Evolutionary conservation across 2,329 filamentous ascomycete genomes (phyloP).

Genomic region (Cryphonectria parasitica): DNA sequence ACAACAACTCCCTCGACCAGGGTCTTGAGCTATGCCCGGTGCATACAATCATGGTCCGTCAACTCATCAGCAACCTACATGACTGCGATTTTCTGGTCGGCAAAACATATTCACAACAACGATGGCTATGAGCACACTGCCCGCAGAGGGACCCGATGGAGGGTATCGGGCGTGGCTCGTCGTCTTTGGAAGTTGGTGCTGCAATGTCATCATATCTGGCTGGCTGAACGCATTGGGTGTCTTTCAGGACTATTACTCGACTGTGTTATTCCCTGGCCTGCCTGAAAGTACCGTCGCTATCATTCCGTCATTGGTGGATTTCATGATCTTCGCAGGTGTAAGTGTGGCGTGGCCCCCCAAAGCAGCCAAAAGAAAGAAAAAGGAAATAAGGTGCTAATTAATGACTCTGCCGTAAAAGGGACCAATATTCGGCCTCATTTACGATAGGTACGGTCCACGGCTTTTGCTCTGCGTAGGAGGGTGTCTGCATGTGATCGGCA

Average conservation of each 20-base stretch:
- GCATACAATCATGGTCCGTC: not conserved
- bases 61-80: not conserved
- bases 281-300: constrained; percentile 52
- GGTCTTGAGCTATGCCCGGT: not conserved
- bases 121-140: not conserved
- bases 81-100: not conserved
- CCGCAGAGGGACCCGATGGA: constrained; percentile 29
- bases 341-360: not conserved
- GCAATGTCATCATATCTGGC: constrained; percentile 32
- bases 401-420: constrained; percentile 37
- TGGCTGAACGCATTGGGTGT: constrained; percentile 40
- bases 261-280: constrained; percentile 44
- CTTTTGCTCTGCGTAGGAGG: constrained; percentile 51
- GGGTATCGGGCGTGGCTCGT: constrained; percentile 34
- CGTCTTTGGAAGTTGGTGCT: constrained; percentile 34
- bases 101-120: not conserved
- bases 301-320: constrained; percentile 53
- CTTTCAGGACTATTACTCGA: constrained; percentile 56
- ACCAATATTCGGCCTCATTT: constrained; percentile 59
- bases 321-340: constrained; percentile 35
- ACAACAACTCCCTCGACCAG: not conserved
- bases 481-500: constrained; percentile 53
- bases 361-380: not conserved
- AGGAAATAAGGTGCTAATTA: not conserved
- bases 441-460: constrained; percentile 60